A percentile compares a stretch with the other conserved stretches of the same genome.
Evolutionary conservation across 345 rosid species (phyloP).

Genomic region (Pelargonium nanum): DNA sequence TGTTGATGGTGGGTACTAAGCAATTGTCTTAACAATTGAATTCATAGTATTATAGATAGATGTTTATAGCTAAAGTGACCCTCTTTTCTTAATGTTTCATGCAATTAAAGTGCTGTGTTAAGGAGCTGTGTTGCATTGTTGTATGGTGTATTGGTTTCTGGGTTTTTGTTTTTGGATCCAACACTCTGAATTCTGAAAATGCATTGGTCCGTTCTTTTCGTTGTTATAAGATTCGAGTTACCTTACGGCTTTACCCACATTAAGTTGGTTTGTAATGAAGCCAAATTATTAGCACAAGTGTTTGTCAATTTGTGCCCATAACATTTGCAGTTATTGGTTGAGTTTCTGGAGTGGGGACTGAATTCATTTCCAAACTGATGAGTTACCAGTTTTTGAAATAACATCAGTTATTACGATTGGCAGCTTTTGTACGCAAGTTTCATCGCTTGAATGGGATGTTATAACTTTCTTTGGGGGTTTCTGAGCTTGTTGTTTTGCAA

Average conservation of each 20-base stretch:
- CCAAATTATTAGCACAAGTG: background rate
- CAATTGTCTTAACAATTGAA: background rate
- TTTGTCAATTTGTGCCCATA: background rate
- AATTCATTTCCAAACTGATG: no score
- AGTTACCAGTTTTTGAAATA: background rate
- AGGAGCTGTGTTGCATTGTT: background rate
- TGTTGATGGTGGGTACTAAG: background rate
- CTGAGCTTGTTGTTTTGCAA: background rate
- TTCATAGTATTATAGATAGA: background rate
- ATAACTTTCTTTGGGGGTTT: background rate
- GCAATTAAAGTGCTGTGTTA: background rate
- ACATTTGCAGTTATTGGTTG: no score
- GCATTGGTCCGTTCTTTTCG: no score
- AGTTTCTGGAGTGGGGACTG: no score
- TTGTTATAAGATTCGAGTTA: no score
- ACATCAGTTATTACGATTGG: background rate
- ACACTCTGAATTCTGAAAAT: no score
- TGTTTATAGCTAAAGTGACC: background rate
- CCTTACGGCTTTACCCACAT: no score
- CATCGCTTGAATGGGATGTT: background rate
- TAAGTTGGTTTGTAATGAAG: no score
- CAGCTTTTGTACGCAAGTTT: background rate
- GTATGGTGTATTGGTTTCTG: background rate
- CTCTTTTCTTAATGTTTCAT: background rate
- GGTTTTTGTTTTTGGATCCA: background rate